A percentile compares a stretch with the other conserved stretches of the same genome.
phyloP scores from a whole-genome alignment of 345 rosid species.

The Eucalyptus polybractea region DNA sequence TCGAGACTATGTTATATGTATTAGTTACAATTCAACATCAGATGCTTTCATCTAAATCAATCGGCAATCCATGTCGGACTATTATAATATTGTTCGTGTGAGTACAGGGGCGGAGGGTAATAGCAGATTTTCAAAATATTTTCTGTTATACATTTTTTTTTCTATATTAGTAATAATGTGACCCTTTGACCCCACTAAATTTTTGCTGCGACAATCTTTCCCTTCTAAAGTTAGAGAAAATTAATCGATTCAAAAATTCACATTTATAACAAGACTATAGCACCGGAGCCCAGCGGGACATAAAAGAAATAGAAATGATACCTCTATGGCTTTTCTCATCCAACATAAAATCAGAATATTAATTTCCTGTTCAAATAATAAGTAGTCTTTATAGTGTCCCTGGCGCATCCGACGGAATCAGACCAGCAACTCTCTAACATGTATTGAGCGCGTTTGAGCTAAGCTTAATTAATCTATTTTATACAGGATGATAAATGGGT shows the following conservation, averaged over 20 bases:
- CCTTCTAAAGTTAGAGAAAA: not conserved
- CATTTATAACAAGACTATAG: not conserved
- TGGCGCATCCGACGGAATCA: no score
- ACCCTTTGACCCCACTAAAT: not conserved
- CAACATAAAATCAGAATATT: not conserved
- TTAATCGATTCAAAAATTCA: not conserved
- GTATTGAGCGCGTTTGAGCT: no score
- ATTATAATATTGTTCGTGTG: not conserved
- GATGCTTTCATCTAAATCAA: not conserved
- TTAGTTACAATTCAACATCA: not conserved
- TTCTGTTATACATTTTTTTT: not conserved
- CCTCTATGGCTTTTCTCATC: not conserved
- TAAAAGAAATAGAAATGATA: not conserved
- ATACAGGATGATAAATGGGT: no score
- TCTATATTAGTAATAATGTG: not conserved
- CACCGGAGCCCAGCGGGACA: not conserved
- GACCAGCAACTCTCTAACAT: no score
- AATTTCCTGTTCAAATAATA: not conserved
- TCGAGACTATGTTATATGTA: not conserved
- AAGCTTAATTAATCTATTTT: no score
- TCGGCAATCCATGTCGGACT: not conserved
- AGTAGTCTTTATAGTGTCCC: not conserved
- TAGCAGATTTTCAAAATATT: not conserved
- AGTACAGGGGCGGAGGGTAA: fast-evolving
- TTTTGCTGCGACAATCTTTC: not conserved